Evolutionary conservation across 257 asterid genomes (phyloP), one percentile per base, ranked within the genome.

Genomic region (Galeopsis tetrahit): DNA sequence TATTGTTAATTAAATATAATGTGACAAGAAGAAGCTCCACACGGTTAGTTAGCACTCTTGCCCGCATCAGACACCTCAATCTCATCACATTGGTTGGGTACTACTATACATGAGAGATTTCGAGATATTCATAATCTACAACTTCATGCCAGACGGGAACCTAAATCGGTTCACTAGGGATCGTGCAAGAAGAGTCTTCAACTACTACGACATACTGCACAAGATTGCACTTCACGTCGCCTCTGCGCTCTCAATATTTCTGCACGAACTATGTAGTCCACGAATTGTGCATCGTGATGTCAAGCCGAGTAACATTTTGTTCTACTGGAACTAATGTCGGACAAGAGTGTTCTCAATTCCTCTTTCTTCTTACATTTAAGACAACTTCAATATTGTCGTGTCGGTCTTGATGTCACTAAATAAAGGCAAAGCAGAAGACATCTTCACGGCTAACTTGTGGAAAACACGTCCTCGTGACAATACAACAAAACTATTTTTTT

Each of bases 91-190:
- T 85, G 33, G 68, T 85, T 2, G 81, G n/a, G n/a, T n/a, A n/a
- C n/a, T n/a, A n/a, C n/a, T n/a, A n/a, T n/a, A n/a, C n/a, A n/a
- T n/a, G n/a, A n/a, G 73, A 11, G 76, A 60, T 7, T 61, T 57
- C 0, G 90, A 85, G 10, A 82, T 83, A 86, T 68, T 85, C 66
- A 75, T 85, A 11, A 72, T 85, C 6, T 83, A 83, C 10, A 85
- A 83, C 38, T 85, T 81, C 52, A 68, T 83, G 3, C 79, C 86
- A 0, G 88, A 85, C 8, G 88, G 88, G 46, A 81, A 83, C 57
- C 56, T 85, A 9, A 82, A 81, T 42, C 71, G 36, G n/a, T 85
- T 81, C 75, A 83, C 83, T 53, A 46, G 58, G 44, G 83, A 81
- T 17, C 75, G 88, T 3, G 61, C 71, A 39, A 73, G 35, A 9